Base-by-base conservation (phyloP, 2,329 filamentous ascomycete species). In the Talaromyces sp. region DNA sequence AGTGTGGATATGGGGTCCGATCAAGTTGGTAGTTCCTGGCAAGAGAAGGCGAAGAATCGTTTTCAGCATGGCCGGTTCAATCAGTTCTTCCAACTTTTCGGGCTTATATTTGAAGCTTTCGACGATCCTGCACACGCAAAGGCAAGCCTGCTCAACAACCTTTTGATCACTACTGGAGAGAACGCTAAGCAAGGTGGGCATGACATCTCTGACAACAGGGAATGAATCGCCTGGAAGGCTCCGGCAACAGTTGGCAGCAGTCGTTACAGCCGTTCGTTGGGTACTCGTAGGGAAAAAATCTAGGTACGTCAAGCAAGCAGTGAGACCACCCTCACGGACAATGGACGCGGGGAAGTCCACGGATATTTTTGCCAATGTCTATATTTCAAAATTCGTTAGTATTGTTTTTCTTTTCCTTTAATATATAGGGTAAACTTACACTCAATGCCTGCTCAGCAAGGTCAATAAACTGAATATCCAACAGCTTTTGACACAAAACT, bases 281-380 rank as follows among this genome's bases (percentile, higher is more conserved):
- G 95, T 98, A 74, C 93, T 95, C 0, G 95, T 99, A 17, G 93
- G 89, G 70, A 99, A 99, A 77, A 99, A 99, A 73, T 99, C 95
- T 61, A 99, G 84, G 72, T 95, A 98, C 0, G 91, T 96, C 65
- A 99, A 79, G 70, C 95, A 99, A n/a, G 95, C 95, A 1, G 91
- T 96, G 64, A 99, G 81, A 11, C 95, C 95, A 55, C 95, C 96
- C 77, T 98, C 95, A 56, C 93, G 89, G 51, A 99, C 95, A 67
- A 99, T 99, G 59, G 91, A 92, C 4, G 90, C 88, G 1, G 95
- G 95, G 71, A 96, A 99, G 71, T 99, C 95, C 60, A 93, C 86
- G 0, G 95, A 99, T 55, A 99, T 97, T 77, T 98, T 99, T 73
- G 98, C 93, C 58, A 99, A 81, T 0, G 95, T 99, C 82, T 84